Evolutionary conservation across 129 eudicot species (phyloP).

Genomic region (Lonicera japonica): DNA sequence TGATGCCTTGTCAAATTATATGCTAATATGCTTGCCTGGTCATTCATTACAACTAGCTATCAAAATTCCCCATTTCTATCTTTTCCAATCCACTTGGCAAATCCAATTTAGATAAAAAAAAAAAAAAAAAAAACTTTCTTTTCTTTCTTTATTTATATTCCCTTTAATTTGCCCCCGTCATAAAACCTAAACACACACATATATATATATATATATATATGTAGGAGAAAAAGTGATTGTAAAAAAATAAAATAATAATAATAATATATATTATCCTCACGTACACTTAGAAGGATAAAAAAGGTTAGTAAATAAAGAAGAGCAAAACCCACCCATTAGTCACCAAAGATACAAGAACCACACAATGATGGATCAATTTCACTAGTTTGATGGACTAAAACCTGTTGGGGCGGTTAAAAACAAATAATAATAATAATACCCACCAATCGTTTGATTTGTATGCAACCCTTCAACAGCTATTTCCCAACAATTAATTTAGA

Average conservation of each 20-base stretch:
- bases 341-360: background rate
- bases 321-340: slow-evolving; percentile 6
- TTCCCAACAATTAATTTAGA: background rate
- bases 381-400: slow-evolving; percentile 12
- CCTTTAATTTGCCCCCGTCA: background rate
- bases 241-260: too few species aligned
- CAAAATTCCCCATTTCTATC: slow-evolving; percentile 27
- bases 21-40: slow-evolving; percentile 19
- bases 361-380: background rate
- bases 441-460: slow-evolving; percentile 14
- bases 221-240: background rate
- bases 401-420: slow-evolving; percentile 22
- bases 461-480: slow-evolving; percentile 5
- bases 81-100: slow-evolving; percentile 28
- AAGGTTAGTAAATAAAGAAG: slow-evolving; percentile 1
- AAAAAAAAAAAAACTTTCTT: too few species aligned
- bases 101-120: slow-evolving; percentile 18
- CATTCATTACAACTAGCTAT: slow-evolving; percentile 22
- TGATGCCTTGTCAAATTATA: slow-evolving; percentile 7
- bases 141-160: background rate
- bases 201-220: too few species aligned
- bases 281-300: background rate
- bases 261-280: too few species aligned
- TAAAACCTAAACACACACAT: background rate
- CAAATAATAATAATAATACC: slow-evolving; percentile 8